Evolutionary conservation across 257 asterid genomes (phyloP).

Genomic region (Rhazya stricta): DNA sequence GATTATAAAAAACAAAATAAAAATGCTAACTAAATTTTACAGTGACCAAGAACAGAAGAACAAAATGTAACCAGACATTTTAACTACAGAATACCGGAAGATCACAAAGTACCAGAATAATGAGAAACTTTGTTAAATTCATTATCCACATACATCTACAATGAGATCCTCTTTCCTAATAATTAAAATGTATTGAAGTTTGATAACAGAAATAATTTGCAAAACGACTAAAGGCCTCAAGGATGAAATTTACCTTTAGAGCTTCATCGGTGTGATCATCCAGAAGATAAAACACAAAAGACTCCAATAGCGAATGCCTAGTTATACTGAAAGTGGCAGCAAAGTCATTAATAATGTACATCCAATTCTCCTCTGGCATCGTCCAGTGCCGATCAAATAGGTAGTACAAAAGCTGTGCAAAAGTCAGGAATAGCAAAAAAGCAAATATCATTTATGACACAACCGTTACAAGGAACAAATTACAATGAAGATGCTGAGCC

Average conservation of each 20-base stretch:
- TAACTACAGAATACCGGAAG: background rate
- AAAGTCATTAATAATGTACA: conserved; percentile 70
- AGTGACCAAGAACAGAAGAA: background rate
- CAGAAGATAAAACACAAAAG: conserved; percentile 71
- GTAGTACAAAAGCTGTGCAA: conserved; percentile 71
- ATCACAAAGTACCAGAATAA: background rate
- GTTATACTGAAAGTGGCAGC: conserved; percentile 74
- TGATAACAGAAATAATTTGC: background rate
- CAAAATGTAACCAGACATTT: background rate
- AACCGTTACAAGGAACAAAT: background rate
- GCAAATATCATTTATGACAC: conserved; percentile 12
- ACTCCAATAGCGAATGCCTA: conserved; percentile 83
- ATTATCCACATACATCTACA: background rate
- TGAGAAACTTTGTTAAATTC: background rate
- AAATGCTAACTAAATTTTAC: background rate
- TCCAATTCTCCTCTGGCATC: conserved; percentile 66
- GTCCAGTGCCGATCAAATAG: conserved; percentile 91
- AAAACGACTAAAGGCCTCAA: background rate
- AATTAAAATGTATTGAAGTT: background rate
- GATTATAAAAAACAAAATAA: too few species aligned
- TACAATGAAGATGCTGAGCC: background rate
- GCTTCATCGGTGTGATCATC: conserved; percentile 88
- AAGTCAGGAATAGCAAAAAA: conserved; percentile 46
- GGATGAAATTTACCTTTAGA: conserved; percentile 49
- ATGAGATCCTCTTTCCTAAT: background rate